phyloP scores from a whole-genome alignment of 2,329 filamentous ascomycete species.

The Colletotrichum kahawae region DNA sequence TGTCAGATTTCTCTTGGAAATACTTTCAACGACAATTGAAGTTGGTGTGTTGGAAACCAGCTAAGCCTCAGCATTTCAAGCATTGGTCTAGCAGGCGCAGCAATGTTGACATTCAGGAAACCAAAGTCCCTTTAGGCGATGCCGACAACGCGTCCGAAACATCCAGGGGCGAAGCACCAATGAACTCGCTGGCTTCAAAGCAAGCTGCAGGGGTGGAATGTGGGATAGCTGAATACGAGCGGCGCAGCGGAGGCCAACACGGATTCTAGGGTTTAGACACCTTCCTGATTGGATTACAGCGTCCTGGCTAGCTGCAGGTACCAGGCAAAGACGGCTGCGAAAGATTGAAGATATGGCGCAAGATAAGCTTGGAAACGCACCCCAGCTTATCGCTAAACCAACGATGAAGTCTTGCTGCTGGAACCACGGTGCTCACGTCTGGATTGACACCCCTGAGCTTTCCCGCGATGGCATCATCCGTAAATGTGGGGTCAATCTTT shows the following conservation, averaged over 20 bases:
- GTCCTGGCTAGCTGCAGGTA: neutral
- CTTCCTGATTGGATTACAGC: neutral
- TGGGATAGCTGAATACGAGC: neutral
- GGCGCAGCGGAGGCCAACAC: neutral
- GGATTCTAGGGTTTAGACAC: neutral
- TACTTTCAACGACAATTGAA: neutral
- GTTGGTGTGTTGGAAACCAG: neutral
- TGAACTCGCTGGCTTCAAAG: too few species aligned
- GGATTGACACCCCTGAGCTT: neutral
- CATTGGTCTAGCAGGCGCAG: neutral
- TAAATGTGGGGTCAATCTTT: neutral
- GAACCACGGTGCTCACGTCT: neutral
- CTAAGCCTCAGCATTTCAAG: neutral
- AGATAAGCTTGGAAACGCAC: neutral
- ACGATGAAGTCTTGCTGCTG: neutral
- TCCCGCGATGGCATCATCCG: neutral
- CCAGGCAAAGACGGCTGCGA: neutral
- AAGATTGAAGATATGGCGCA: neutral
- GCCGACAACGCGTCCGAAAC: neutral
- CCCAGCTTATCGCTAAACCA: neutral
- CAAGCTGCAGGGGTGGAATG: neutral
- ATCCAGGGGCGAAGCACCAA: neutral
- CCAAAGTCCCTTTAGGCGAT: neutral
- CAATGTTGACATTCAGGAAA: neutral
- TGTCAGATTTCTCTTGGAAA: neutral